phyloP scores from a whole-genome alignment of 768 basidiomycete genomes.

The Pleurotus platypus region DNA sequence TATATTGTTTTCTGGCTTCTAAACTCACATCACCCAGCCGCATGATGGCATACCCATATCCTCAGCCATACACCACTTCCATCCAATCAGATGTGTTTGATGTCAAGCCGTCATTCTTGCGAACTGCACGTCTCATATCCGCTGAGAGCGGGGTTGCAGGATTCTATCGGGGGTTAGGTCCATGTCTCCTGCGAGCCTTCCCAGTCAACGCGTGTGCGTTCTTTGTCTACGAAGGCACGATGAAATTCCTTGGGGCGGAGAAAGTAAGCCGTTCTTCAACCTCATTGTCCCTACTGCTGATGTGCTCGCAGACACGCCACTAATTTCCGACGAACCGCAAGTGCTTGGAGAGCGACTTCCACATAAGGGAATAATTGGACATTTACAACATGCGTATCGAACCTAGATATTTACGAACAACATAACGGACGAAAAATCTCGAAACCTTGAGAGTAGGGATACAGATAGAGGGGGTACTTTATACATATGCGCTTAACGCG shows the following conservation, averaged over 20 bases:
- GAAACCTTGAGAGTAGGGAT: not conserved
- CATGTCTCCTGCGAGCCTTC: conserved; percentile 69
- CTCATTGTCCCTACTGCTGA: not conserved
- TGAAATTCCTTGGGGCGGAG: conserved; percentile 64
- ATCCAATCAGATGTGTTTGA: conserved; percentile 16
- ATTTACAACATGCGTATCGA: too few species aligned
- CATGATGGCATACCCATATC: conserved; percentile 60
- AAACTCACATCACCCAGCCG: conserved; percentile 35
- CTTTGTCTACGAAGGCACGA: conserved; percentile 75
- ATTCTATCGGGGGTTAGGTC: conserved; percentile 65
- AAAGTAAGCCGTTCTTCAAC: conserved; percentile 35
- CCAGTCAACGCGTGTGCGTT: conserved; percentile 77
- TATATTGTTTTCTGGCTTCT: not conserved
- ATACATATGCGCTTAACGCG: too few species aligned
- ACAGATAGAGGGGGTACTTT: not conserved
- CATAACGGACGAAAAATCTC: too few species aligned
- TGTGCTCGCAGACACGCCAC: conserved; percentile 5
- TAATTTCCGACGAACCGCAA: not conserved
- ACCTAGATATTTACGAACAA: not conserved
- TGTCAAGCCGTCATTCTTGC: conserved; percentile 42
- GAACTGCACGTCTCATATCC: conserved; percentile 52
- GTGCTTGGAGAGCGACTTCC: not conserved
- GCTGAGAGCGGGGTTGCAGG: conserved; percentile 48
- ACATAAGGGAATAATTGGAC: conserved; percentile 1
- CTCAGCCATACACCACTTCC: conserved; percentile 34